These are phyloP conservation scores for Achaetomium macrosporum DNA, from an alignment of 2,329 filamentous ascomycete genomes.

Conservation along the genomic window DNA sequence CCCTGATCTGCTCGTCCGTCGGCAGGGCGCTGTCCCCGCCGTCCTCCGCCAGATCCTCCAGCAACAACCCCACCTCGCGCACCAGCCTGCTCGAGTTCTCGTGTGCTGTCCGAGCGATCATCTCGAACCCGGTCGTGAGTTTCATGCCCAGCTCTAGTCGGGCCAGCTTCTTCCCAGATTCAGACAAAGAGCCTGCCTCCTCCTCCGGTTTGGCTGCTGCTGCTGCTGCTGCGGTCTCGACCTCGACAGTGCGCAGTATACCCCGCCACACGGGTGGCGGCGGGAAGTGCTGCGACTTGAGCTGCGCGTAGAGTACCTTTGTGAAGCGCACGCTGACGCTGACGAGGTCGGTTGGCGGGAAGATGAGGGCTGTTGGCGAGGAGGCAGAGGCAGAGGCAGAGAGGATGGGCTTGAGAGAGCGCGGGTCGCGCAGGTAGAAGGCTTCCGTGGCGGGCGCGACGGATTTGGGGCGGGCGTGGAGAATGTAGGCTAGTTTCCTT, in stretches of 20 bases:
- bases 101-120: conserved; percentile 64
- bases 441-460: conserved; percentile 81
- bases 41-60: conserved; percentile 70
- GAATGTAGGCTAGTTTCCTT: conserved; percentile 70
- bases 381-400: conserved; percentile 31
- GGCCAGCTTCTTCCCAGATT: conserved; percentile 26
- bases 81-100: conserved; percentile 63
- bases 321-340: conserved; percentile 77
- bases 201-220: neutral
- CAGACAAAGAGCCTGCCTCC: neutral
- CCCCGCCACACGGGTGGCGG: conserved; percentile 50
- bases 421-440: conserved; percentile 85
- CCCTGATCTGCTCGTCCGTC: conserved; percentile 62
- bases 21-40: conserved; percentile 61
- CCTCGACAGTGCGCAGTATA: conserved; percentile 30
- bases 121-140: conserved; percentile 82
- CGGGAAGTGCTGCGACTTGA: conserved; percentile 78
- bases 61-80: conserved; percentile 67
- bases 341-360: conserved; percentile 74
- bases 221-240: conserved; percentile 2
- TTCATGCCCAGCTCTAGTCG: conserved; percentile 78
- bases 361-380: conserved; percentile 47
- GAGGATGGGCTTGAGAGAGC: conserved; percentile 64
- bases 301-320: conserved; percentile 81
- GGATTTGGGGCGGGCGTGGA: conserved; percentile 68